Base-by-base conservation (phyloP, 2,329 filamentous ascomycete species). In the Penicillium sp. region DNA sequence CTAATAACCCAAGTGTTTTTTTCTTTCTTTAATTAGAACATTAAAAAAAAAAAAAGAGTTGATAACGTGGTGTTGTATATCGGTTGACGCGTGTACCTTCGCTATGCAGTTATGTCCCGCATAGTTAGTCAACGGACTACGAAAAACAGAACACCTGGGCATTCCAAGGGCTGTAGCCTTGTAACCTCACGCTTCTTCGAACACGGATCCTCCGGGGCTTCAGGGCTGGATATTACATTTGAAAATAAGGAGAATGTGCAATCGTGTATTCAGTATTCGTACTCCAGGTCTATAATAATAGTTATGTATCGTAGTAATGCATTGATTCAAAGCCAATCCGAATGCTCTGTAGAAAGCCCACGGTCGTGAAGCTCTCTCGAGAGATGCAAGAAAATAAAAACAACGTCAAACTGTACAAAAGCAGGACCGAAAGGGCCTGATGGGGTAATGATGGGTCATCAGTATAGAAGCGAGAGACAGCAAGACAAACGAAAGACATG, bases 381-480 rank as follows among this genome's bases (percentile, higher is more conserved):
- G 55, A 62, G 58, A 67, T 66, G 63, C 64, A 66, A 65, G 55
- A 31, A 63, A 42, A 58, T 59, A 39, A 55, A 61, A 60, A 59
- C 23, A 50, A 42, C 48, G 48, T 50, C 60, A 60, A 64, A 61
- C 63, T 66, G 61, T 66, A 66, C 64, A 66, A 55, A 46, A 21
- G 29, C 45, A 60, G 54, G 37, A 54, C 56, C 33, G 21, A 45
- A 46, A 44, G 31, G 47, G 39, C 54, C 60, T 57, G 58, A 56
- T 54, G 50, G 42, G 47, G 57, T 49, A 55, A 50, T 33, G 50
- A 53, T 44, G 49, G 57, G 61, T 66, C 63, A 60, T 63, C 50
- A 66, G 45, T 59, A 60, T 62, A 61, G 55, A 61, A 66, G 56
- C 42, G 29, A 46, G 21, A 25, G 21, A 47, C 21, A 46, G 48